Conservation (phyloP, 768 basidiomycete species). For the Hortiboletus flavorubellus region DNA sequence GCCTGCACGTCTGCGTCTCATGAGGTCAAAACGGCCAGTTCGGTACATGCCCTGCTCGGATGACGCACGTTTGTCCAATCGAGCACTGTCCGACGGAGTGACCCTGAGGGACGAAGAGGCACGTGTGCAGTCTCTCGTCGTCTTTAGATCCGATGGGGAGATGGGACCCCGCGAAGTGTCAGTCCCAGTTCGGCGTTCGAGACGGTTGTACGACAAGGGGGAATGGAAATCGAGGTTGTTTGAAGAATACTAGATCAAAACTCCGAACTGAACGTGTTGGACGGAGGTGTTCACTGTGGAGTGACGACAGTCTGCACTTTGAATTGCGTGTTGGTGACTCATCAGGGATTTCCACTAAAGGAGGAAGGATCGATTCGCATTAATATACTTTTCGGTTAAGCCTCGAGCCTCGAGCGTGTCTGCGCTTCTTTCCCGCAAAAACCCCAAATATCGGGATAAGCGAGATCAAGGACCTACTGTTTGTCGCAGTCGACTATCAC, state of each 20-base stretch:
- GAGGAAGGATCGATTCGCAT: background rate
- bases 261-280: background rate
- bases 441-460: too few relatives aligned
- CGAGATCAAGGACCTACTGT: background rate
- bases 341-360: background rate
- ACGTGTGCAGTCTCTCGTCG: too few relatives aligned
- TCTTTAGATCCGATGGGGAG: background rate
- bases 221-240: conserved; percentile 12
- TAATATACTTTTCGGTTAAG: background rate
- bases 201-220: conserved; percentile 4
- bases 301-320: background rate
- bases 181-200: background rate
- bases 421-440: background rate
- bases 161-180: background rate
- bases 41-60: background rate
- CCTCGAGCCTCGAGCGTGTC: conserved; percentile 8
- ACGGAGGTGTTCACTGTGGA: background rate
- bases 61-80: background rate
- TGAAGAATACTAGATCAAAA: background rate
- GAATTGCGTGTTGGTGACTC: background rate
- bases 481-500: background rate
- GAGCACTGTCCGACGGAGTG: background rate
- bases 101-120: background rate
- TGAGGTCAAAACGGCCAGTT: background rate
- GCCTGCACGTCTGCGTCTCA: background rate